phyloP scores from a whole-genome alignment of 2,329 filamentous ascomycete genomes.

The Phaeomoniella chlamydospora region DNA sequence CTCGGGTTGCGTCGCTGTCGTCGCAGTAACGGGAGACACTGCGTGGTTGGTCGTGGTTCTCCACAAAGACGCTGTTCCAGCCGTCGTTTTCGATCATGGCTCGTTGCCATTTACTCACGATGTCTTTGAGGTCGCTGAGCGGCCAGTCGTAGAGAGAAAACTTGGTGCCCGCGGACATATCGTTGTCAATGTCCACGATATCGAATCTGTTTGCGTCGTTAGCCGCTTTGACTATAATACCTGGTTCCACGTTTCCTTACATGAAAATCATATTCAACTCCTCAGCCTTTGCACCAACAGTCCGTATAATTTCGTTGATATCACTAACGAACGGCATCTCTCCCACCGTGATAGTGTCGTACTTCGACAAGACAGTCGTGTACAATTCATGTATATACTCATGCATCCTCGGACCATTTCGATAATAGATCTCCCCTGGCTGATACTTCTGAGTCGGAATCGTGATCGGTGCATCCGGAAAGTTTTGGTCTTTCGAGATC shows the following conservation, averaged over 20 bases:
- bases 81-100: slow-evolving; percentile 32
- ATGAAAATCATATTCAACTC: slow-evolving; percentile 16
- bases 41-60: slow-evolving; percentile 39
- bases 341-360: slow-evolving; percentile 25
- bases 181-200: slow-evolving; percentile 14
- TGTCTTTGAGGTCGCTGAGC: slow-evolving; percentile 24
- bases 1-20: slow-evolving; percentile 29
- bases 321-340: slow-evolving; percentile 22
- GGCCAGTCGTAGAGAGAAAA: slow-evolving; percentile 21
- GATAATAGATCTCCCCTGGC: slow-evolving; percentile 25
- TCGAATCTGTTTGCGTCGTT: too few relatives aligned
- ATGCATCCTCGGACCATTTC: slow-evolving; percentile 20
- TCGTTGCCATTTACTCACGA: slow-evolving; percentile 29
- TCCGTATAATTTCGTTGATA: slow-evolving; percentile 20
- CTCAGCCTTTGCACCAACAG: slow-evolving; percentile 17
- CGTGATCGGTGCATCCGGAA: slow-evolving; percentile 28
- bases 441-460: slow-evolving; percentile 28
- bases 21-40: slow-evolving; percentile 32
- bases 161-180: slow-evolving; percentile 13
- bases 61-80: slow-evolving; percentile 37
- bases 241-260: too few relatives aligned
- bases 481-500: slow-evolving; percentile 48
- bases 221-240: too few relatives aligned
- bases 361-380: slow-evolving; percentile 17
- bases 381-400: slow-evolving; percentile 22